Conservation (phyloP, 495 filamentous ascomycete species). For the Podospora pseudopauciseta region DNA sequence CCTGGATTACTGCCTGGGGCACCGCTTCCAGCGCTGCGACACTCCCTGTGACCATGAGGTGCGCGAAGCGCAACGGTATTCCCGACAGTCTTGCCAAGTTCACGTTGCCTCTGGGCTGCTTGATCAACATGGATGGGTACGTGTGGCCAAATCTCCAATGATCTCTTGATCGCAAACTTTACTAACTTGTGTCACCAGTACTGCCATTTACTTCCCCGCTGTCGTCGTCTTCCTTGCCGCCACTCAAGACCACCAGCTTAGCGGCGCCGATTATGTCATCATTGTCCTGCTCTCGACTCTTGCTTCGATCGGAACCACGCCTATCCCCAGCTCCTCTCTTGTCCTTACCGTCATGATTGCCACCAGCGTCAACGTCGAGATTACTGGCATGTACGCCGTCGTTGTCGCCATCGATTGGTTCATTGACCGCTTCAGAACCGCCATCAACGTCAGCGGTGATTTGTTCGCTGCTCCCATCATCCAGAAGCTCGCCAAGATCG, state of each 20-base stretch:
- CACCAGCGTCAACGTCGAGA: constrained; percentile 25
- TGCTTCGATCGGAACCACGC: constrained; percentile 35
- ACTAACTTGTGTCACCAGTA: not conserved
- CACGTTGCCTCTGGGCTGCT: constrained; percentile 27
- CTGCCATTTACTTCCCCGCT: constrained; percentile 33
- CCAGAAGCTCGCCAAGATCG: constrained; percentile 18
- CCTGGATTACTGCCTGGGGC: constrained; percentile 35
- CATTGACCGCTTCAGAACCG: constrained; percentile 33
- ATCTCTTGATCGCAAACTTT: too few relatives aligned
- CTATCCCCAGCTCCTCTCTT: constrained; percentile 33
- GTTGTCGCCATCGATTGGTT: constrained; percentile 35
- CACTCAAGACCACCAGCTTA: constrained; percentile 30
- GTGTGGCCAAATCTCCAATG: too few relatives aligned
- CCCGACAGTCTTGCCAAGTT: constrained; percentile 28
- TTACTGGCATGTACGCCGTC: constrained; percentile 34
- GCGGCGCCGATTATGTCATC: constrained; percentile 29
- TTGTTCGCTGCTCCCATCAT: constrained; percentile 26
- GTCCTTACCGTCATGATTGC: constrained; percentile 38
- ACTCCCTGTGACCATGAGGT: constrained; percentile 28
- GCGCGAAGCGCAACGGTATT: constrained; percentile 15
- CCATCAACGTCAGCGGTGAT: constrained; percentile 33
- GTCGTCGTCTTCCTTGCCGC: constrained; percentile 33
- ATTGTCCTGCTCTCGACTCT: constrained; percentile 32
- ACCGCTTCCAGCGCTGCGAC: constrained; percentile 31
- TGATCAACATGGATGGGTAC: constrained; percentile 36